phyloP scores from a whole-genome alignment of 2,329 filamentous ascomycete genomes.

The Eutypa lata region DNA sequence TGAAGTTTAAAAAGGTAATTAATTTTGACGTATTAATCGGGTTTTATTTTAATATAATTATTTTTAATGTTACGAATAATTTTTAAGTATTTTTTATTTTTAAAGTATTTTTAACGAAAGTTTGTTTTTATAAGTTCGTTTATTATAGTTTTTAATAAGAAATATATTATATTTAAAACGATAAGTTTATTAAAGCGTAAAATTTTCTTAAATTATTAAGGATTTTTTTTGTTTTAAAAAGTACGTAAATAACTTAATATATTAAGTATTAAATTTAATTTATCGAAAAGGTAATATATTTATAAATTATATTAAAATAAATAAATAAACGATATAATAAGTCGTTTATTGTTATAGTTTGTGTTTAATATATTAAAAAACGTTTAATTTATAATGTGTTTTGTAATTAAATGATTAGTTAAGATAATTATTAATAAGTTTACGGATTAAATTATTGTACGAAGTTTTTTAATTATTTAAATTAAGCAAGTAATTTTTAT shows the following conservation, averaged over 20 bases:
- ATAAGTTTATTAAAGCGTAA: not conserved
- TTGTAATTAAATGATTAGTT: not conserved
- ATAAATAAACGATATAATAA: not conserved
- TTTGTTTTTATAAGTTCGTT: not conserved
- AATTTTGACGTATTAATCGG: no score
- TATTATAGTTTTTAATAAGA: not conserved
- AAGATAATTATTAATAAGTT: not conserved
- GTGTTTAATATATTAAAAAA: not conserved
- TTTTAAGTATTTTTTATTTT: not conserved
- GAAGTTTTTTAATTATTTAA: not conserved
- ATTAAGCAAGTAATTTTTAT: not conserved
- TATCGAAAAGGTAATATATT: not conserved
- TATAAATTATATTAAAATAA: not conserved
- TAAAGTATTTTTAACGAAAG: not conserved
- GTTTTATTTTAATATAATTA: not conserved
- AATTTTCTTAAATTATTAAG: not conserved
- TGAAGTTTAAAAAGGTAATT: no score
- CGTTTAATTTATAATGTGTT: not conserved
- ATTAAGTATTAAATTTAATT: not conserved
- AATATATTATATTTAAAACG: not conserved
- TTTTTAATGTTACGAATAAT: not conserved
- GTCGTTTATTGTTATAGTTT: not conserved
- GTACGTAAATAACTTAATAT: not conserved
- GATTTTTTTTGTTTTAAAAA: not conserved
- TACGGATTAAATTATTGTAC: not conserved